phyloP scores from a whole-genome alignment of 805 yeast species.

The Ogataea corticis region DNA sequence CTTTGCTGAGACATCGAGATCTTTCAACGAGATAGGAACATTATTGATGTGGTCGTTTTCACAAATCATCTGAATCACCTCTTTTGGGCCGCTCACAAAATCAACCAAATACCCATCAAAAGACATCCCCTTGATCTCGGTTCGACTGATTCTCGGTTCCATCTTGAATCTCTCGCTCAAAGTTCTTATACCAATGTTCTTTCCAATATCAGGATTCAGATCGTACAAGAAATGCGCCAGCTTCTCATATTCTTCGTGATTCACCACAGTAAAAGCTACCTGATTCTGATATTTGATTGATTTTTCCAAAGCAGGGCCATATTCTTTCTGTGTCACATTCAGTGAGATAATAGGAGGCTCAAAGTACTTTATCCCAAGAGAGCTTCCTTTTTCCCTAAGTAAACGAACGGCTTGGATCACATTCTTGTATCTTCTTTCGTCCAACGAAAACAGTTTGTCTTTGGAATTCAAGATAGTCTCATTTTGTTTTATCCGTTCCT shows the following conservation, averaged over 20 bases:
- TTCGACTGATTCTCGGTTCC: constrained; percentile 13
- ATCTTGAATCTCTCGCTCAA: constrained; percentile 18
- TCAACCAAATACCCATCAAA: constrained; percentile 83
- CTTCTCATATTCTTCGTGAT: constrained; percentile 47
- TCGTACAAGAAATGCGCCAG: constrained; percentile 47
- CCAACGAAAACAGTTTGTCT: constrained; percentile 54
- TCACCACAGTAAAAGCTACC: constrained; percentile 62
- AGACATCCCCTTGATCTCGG: constrained; percentile 47
- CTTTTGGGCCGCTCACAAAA: constrained; percentile 67
- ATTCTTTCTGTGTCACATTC: constrained; percentile 47
- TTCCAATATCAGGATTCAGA: constrained; percentile 25
- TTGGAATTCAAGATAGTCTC: constrained; percentile 37
- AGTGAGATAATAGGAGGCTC: constrained; percentile 79
- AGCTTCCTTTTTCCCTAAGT: constrained; percentile 40
- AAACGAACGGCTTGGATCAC: constrained; percentile 40
- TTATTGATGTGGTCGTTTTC: constrained; percentile 48
- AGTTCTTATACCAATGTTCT: constrained; percentile 60
- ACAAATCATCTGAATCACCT: constrained; percentile 72
- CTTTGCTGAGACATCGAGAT: constrained; percentile 42
- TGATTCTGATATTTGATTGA: constrained; percentile 54
- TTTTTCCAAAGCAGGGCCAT: constrained; percentile 58
- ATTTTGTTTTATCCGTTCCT: constrained; percentile 16
- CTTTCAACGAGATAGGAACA: constrained; percentile 63
- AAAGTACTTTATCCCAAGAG: constrained; percentile 43
- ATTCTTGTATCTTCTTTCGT: constrained; percentile 29